Evolutionary conservation across 768 basidiomycete species (phyloP), one percentile per base, ranked within the genome.

Genomic region (Omphalotus guepiniiformis): DNA sequence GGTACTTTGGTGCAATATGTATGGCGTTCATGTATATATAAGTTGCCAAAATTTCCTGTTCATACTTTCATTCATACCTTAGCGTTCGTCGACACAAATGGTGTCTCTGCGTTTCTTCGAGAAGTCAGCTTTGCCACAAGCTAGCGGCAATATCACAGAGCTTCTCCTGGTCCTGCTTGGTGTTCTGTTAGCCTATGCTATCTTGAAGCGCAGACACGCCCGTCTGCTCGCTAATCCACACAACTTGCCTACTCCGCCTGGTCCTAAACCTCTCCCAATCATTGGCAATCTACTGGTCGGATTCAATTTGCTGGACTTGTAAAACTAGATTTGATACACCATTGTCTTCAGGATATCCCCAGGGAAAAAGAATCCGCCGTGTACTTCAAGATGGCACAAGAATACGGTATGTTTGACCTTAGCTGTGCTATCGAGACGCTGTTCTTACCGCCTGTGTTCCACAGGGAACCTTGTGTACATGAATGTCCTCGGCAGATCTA

Each of bases 401-500:
- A 63, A 55, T 72, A 73, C 48, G 76, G 76, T 76, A 25, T 42
- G 55, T 42, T 37, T 26, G 21, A 19, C 25, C 19, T 9, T 11
- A 34, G 9, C n/a, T 9, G 30, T n/a, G 30, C 30, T 34, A 9
- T 34, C 11, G 30, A 34, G n/a, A 34, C n/a, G n/a, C n/a, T n/a
- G n/a, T n/a, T n/a, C n/a, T n/a, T n/a, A n/a, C n/a, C n/a, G n/a
- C n/a, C n/a, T n/a, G n/a, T n/a, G n/a, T 32, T 15, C 23, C 18
- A 3, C 40, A 79, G 81, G 81, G 4, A 75, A 79, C 44, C 54
- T 83, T 30, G 74, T 82, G 2, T 78, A 75, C 52, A 63, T 80
- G 16, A 71, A 68, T 42, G 68, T 75, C 12, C 58, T 82, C 6
- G 76, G 79, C 23, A 72, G 71, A 50, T 69, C 72, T 32, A 57